phyloP scores from a whole-genome alignment of 331 rosid species.

The Acacia pycnantha region DNA sequence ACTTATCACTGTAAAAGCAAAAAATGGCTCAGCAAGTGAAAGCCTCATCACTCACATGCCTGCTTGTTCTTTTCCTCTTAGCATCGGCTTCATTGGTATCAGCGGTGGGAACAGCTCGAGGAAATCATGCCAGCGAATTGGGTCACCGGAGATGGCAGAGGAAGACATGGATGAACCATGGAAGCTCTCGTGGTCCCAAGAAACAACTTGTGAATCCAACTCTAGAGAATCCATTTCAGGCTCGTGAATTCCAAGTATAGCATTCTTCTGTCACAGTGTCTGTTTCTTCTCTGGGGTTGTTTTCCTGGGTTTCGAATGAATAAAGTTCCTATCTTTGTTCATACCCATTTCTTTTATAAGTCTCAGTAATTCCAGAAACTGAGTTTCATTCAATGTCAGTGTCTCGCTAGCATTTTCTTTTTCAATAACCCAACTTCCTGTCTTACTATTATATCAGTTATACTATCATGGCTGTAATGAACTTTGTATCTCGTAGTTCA shows the following conservation, averaged over 20 bases:
- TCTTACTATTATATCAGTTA: constrained; percentile 6
- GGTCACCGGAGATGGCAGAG: constrained; percentile 33
- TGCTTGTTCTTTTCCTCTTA: constrained; percentile 39
- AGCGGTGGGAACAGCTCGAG: constrained; percentile 11
- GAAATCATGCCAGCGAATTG: constrained; percentile 19
- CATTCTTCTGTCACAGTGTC: background rate
- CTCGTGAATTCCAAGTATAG: constrained; percentile 49
- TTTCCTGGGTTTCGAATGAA: constrained; percentile 8
- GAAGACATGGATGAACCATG: constrained; percentile 74
- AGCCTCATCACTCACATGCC: constrained; percentile 33
- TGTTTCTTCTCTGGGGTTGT: background rate
- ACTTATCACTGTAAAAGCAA: constrained; percentile 9
- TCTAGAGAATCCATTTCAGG: constrained; percentile 40
- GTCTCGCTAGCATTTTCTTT: background rate
- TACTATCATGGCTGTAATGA: background rate
- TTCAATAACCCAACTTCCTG: background rate
- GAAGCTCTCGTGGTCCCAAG: constrained; percentile 62
- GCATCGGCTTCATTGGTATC: constrained; percentile 31
- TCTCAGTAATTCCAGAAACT: background rate
- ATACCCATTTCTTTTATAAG: constrained; percentile 15
- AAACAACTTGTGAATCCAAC: constrained; percentile 66
- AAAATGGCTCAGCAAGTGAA: constrained; percentile 43
- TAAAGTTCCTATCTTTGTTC: constrained; percentile 26
- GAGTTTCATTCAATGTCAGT: background rate
- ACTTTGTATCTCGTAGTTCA: background rate